Evolutionary conservation across 1,284 basidiomycete genomes (phyloP), one percentile per base, ranked within the genome.

Genomic region (Malassezia caprae): DNA sequence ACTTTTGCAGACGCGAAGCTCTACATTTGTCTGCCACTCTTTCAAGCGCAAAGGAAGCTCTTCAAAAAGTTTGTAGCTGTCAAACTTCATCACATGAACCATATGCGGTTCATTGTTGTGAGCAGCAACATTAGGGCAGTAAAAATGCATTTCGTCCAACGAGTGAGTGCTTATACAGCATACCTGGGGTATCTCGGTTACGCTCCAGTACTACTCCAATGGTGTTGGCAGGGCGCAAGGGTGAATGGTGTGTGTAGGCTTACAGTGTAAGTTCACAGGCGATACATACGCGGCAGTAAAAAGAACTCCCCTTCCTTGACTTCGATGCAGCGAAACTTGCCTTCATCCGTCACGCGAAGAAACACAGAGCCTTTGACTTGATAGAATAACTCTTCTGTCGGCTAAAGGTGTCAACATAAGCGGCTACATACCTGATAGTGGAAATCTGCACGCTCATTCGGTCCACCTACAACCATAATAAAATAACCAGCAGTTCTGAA

Each of bases 271-370:
- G 15, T 26, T 30, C 26, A 21, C n/a, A 12, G 13, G 86, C 44
- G 90, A 90, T 21, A 45, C 28, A 23, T 23, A 45, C 44, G 19
- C 11, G 51, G 51, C 19, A 96, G 79, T 64, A 96, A 75, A 76
- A 93, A 96, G 89, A 96, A 94, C 64, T 91, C 89, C 39, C 91
- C 91, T 76, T 98, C 90, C 58, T 84, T 85, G 66, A 96, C 94
- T 24, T 79, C 77, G 34, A 96, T 86, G 72, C 96, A 91, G 67
- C 80, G 80, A 76, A 96, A 91, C 63, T 81, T 79, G n/a, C 84
- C 85, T 17, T 85, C 86, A 31, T 67, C 48, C 10, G 96, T 85
- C 4, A 88, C 84, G 61, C 87, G 83, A 35, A 96, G 79, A 11
- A 88, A 78, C 88, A 96, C 94, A 2, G 81, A 83, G 1, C 71